A percentile compares a stretch with the other conserved stretches of the same genome.
Evolutionary conservation across 257 asterid genomes (phyloP).

Genomic region (Nicotiana paniculata): DNA sequence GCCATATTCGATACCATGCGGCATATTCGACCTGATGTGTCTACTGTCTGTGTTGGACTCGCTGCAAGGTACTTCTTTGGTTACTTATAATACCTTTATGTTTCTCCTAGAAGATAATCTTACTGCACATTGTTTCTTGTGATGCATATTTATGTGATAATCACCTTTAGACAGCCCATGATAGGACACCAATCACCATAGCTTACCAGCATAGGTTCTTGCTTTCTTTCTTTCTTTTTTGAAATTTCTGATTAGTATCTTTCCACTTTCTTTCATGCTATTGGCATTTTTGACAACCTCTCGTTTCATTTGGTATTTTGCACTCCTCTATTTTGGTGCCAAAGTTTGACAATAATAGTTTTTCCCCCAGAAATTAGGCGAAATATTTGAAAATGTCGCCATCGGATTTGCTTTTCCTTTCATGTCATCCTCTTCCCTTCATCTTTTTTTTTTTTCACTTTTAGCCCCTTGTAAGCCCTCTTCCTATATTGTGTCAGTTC

Average conservation of each 20-base stretch:
- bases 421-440: not conserved
- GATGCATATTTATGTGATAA: not conserved
- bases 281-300: not conserved
- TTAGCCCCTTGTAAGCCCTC: not conserved
- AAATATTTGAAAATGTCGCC: not conserved
- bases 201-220: not conserved
- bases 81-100: not conserved
- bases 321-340: not conserved
- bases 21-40: slow-evolving; percentile 90
- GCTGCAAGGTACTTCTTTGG: slow-evolving; percentile 71
- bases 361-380: not conserved
- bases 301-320: not conserved
- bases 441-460: not conserved
- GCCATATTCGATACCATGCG: slow-evolving; percentile 86
- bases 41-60: slow-evolving; percentile 90
- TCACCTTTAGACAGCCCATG: not conserved
- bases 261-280: not conserved
- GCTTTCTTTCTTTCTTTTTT: not conserved
- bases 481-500: not conserved
- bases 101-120: not conserved
- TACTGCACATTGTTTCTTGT: not conserved
- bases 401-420: not conserved
- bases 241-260: not conserved
- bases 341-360: not conserved
- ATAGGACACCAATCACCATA: not conserved